Base-by-base conservation (phyloP, 208 protist genomes). In the Wallacemonas collosoma region DNA sequence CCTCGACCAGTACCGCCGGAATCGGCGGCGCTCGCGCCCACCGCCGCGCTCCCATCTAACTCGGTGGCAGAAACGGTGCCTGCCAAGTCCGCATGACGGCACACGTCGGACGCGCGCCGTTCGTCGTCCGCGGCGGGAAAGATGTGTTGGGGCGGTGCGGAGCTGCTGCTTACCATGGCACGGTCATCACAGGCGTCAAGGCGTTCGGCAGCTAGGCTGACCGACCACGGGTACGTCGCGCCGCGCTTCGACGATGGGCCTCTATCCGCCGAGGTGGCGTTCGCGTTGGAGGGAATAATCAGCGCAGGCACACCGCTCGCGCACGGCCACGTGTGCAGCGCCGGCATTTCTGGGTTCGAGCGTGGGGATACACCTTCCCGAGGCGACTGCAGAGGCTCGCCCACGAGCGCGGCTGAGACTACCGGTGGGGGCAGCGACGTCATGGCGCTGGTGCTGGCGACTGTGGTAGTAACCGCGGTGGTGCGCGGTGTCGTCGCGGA, bases 221-320 rank as follows among this genome's bases (percentile, higher is more conserved):
- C 56, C 12, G 56, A 36, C 56, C 56, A 62, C 56, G 56, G 56
- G 36, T 62, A 62, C 35, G 56, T 43, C 36, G 56, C 56, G 56
- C 15, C 61, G 39, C 61, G 43, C 61, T 36, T 26, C 5, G 44
- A 5, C 6, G 14, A 26, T 43, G 43, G 26, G 6, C 61, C 43
- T 5, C 17, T 5, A 0, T 7, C 41, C 6, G 41, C 38, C 15
- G 51, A 6, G 12, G 12, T 43, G 43, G 4, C 6, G 43, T 8
- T n/a, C 15, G 53, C 45, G 12, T 50, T 6, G 53, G 53, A 7
- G 6, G 56, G 56, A 62, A 62, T 35, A 3, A 0, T 44, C 56
- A 62, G 56, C 7, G 9, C 8, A 15, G 38, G 56, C 17, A 62
- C 56, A 3, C 26, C 56, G 15, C 5, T 43, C 36, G 9, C 26